Evolutionary conservation across 2,329 filamentous ascomycete species (phyloP), one percentile per base, ranked within the genome.

Genomic region (Colletotrichum filicis): DNA sequence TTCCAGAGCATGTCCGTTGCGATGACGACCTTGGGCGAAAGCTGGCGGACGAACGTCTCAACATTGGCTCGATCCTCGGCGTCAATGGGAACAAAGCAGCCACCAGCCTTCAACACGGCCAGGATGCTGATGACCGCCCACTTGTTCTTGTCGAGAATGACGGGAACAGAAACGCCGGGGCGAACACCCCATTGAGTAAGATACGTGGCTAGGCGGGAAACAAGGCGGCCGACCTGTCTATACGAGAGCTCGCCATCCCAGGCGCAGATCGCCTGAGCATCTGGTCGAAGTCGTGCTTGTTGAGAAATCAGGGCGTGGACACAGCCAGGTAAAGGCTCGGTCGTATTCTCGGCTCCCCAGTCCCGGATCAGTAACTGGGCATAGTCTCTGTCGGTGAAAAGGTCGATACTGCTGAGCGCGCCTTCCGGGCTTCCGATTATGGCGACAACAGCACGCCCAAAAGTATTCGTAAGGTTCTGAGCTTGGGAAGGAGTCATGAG

Each of bases 121-220:
- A 95, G 85, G 73, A 95, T 92, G 7, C 91, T 88, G 52, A 94
- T 83, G 60, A 94, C 92, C 0, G 93, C 86, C 79, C 92, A 88
- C 16, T 91, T 83, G 24, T 89, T 93, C 82, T 94, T 95, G 56
- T 93, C 90, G 77, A 95, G 86, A 22, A 92, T 88, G 6, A 95
- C 85, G 5, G 91, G 91, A 1, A 95, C 87, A 4, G 93, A 83
- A 8, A 88, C 85, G 11, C 89, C 87, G 0, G 86, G 83, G 0
- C 83, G 80, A 0, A 90, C 84, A 0, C 89, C 89, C 14, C 85
- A 80, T 26, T 85, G 83, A 2, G 86, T 79, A 0, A 94, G 84
- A 63, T 87, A 82, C 2, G 81, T 81, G 1, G 83, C 82, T 1
- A 87, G 79, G 4, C 79, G 80, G 2, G 82, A 79, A 0, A 84